These are phyloP conservation scores for Candida tallmaniae DNA, from an alignment of 805 yeast species.

Conservation along the genomic window DNA sequence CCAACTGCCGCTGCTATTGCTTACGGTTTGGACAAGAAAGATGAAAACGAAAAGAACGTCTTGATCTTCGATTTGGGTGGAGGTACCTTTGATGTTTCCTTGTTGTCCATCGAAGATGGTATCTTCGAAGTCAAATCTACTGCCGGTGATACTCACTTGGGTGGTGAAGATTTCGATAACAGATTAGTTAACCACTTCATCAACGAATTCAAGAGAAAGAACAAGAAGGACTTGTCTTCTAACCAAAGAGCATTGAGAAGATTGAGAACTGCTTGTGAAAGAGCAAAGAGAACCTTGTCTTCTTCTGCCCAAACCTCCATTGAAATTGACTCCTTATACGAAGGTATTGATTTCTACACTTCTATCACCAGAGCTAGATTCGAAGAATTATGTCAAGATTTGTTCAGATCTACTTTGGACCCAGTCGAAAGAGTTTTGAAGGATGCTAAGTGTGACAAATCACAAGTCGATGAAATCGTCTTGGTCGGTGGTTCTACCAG, in stretches of 20 bases:
- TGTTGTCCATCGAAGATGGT: conserved; percentile 45
- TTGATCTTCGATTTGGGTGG: conserved; percentile 48
- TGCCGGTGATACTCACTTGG: conserved; percentile 51
- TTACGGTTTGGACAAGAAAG: conserved; percentile 51
- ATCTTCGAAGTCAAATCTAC: conserved; percentile 47
- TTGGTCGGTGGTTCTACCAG: conserved; percentile 98
- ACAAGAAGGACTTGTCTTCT: conserved; percentile 87
- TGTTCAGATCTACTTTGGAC: conserved; percentile 89
- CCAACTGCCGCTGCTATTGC: conserved; percentile 86
- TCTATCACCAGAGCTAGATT: conserved; percentile 96
- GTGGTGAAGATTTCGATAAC: conserved; percentile 99
- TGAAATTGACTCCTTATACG: conserved; percentile 91
- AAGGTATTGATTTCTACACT: conserved; percentile 95
- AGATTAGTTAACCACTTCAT: conserved; percentile 92
- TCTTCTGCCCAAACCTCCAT: conserved; percentile 93
- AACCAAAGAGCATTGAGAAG: conserved; percentile 98
- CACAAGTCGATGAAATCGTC: conserved; percentile 87
- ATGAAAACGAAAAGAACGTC: conserved; percentile 58
- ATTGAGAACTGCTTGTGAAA: conserved; percentile 97
- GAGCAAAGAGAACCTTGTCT: conserved; percentile 98
- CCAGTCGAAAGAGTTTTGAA: conserved; percentile 94
- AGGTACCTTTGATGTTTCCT: conserved; percentile 46
- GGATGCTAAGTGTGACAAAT: conserved; percentile 87
- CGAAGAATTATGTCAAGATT: conserved; percentile 92
- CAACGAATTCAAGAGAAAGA: conserved; percentile 95